A percentile compares a stretch with the other conserved stretches of the same genome.
phyloP scores from a whole-genome alignment of 2,329 filamentous ascomycete species.

The Bipolaris oryzae region DNA sequence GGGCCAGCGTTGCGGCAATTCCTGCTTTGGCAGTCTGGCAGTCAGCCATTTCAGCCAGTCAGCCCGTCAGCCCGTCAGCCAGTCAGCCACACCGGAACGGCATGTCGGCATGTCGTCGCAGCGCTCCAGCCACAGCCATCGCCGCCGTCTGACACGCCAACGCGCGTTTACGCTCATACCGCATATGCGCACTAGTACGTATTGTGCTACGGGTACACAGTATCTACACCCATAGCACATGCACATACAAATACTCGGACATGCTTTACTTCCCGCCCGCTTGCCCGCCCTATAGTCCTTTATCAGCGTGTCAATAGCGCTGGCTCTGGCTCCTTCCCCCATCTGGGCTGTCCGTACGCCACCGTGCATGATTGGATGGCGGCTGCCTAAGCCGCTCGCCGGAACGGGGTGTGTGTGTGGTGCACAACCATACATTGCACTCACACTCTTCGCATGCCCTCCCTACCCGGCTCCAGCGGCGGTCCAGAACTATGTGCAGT shows the following conservation, averaged over 20 bases:
- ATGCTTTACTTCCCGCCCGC: no score
- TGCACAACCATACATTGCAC: neutral
- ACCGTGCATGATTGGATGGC: no score
- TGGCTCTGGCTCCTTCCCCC: neutral
- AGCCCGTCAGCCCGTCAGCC: no score
- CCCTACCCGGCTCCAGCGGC: neutral
- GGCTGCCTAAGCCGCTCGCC: neutral
- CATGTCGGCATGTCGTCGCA: neutral
- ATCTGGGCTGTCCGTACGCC: neutral
- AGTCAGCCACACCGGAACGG: constrained; percentile 4
- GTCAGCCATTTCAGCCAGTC: neutral
- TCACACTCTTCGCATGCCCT: neutral
- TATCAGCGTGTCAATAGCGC: neutral
- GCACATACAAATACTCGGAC: neutral
- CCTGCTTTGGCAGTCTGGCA: neutral
- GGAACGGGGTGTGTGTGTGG: neutral
- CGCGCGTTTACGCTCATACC: neutral
- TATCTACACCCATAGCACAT: neutral
- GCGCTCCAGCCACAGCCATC: neutral
- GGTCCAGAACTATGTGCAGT: neutral
- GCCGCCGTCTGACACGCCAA: neutral
- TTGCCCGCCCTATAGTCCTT: neutral
- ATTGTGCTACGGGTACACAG: neutral
- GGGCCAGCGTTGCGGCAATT: constrained; percentile 1
- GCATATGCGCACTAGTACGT: neutral